Evolutionary conservation across 2,329 filamentous ascomycete genomes (phyloP).

Genomic region (Trichoderma semiorbis): DNA sequence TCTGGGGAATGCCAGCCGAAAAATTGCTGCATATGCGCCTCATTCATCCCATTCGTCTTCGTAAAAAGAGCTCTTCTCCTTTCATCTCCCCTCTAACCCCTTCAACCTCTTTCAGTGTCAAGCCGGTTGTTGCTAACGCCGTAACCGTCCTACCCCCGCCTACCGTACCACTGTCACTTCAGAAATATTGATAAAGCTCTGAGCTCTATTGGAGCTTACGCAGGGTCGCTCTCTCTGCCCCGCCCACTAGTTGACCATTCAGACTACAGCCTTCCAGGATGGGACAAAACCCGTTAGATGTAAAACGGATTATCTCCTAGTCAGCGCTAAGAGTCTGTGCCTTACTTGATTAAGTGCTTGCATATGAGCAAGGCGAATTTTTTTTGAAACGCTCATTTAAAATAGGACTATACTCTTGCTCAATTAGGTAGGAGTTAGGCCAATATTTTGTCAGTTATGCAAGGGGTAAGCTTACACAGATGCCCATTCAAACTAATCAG

Average conservation of each 20-base stretch:
- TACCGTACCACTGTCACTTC: neutral
- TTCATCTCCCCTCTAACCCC: neutral
- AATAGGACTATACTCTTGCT: neutral
- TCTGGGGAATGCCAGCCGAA: neutral
- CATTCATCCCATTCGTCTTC: neutral
- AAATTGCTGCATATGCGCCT: neutral
- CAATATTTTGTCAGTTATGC: neutral
- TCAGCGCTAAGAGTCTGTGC: neutral
- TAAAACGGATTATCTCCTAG: neutral
- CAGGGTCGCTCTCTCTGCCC: neutral
- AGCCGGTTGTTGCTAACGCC: neutral
- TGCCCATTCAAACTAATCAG: neutral
- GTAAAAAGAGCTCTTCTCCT: neutral
- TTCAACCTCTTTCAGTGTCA: neutral
- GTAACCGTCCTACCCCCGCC: neutral
- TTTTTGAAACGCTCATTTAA: neutral
- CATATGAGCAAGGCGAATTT: neutral
- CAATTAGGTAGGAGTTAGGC: neutral
- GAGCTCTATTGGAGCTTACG: neutral
- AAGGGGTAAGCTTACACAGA: neutral
- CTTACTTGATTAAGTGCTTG: neutral
- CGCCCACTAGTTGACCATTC: neutral
- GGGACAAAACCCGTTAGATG: neutral
- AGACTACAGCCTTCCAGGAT: neutral
- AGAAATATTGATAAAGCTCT: neutral